These are phyloP conservation scores for Wallacemonas sp. DNA, from an alignment of 208 protist genomes.

Conservation along the genomic window DNA sequence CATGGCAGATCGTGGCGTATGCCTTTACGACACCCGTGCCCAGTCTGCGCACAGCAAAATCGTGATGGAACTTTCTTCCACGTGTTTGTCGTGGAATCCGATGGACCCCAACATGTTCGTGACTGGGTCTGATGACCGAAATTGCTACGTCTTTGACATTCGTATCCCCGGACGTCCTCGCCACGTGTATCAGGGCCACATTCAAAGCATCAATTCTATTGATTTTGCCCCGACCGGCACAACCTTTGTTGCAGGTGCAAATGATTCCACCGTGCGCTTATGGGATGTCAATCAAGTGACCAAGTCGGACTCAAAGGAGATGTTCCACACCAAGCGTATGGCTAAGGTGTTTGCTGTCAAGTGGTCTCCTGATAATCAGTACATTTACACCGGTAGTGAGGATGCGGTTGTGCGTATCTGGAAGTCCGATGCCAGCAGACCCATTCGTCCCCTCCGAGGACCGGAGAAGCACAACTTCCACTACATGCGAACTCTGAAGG, in stretches of 20 bases:
- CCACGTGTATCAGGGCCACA: conserved; percentile 96
- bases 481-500: conserved; percentile 91
- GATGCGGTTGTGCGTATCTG: conserved; percentile 97
- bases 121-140: conserved; percentile 96
- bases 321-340: conserved; percentile 99
- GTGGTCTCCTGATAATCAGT: conserved; percentile 93
- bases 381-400: conserved; percentile 95
- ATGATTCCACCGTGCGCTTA: conserved; percentile 96
- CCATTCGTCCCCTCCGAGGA: conserved; percentile 83
- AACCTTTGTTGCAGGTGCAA: conserved; percentile 94
- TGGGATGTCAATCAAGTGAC: conserved; percentile 88
- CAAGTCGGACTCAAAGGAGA: conserved; percentile 91
- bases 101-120: conserved; percentile 98
- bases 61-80: conserved; percentile 93
- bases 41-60: conserved; percentile 92
- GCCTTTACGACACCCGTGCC: conserved; percentile 94
- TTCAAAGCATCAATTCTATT: conserved; percentile 92
- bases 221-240: conserved; percentile 97
- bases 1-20: conserved; percentile 93
- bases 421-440: conserved; percentile 94
- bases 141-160: conserved; percentile 98
- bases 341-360: conserved; percentile 93
- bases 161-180: conserved; percentile 91
- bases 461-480: conserved; percentile 93
- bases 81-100: conserved; percentile 96